A percentile compares a stretch with the other conserved stretches of the same genome.
These are phyloP conservation scores for Blastobotrys ciferrii DNA, from an alignment of 1,139 yeast species.

Conservation along the genomic window DNA sequence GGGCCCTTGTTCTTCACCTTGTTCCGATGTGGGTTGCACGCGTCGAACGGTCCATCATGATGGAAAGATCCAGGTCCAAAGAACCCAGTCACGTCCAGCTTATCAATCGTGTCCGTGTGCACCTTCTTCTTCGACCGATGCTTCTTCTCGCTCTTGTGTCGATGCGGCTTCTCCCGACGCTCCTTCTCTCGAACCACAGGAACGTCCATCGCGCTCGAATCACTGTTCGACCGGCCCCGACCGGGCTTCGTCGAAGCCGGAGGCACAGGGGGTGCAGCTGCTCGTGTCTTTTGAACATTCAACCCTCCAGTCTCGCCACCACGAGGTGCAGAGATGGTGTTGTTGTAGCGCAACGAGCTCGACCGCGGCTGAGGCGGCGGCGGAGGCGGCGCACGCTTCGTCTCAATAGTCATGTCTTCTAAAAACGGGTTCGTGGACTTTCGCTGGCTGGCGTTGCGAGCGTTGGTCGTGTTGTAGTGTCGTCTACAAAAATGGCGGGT, in stretches of 20 bases:
- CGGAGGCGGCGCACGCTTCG: conserved; percentile 11
- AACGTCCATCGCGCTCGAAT: conserved; percentile 30
- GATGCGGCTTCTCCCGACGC: conserved; percentile 22
- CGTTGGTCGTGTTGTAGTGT: conserved; percentile 21
- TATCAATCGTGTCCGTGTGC: conserved; percentile 79
- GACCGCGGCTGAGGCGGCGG: conserved; percentile 15
- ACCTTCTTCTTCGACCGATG: conserved; percentile 40
- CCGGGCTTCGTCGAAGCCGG: conserved; percentile 23
- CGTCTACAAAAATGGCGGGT: conserved; percentile 17
- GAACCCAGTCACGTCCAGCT: conserved; percentile 90
- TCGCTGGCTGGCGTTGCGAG: conserved; percentile 15
- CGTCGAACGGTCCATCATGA: conserved; percentile 98
- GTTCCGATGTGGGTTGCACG: conserved; percentile 95
- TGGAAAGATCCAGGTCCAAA: conserved; percentile 95
- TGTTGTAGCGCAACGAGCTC: conserved; percentile 8
- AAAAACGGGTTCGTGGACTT: conserved; percentile 37
- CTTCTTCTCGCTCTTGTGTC: conserved; percentile 17
- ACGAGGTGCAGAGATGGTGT: too few relatives aligned
- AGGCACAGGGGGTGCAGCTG: conserved; percentile 23
- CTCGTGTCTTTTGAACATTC: conserved; percentile 8
- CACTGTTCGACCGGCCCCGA: conserved; percentile 29
- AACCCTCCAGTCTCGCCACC: conserved; percentile 13
- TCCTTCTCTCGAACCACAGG: conserved; percentile 22
- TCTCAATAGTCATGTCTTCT: conserved; percentile 21
- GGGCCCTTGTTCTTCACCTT: conserved; percentile 77